These are phyloP conservation scores for Pythium biforme DNA, from an alignment of 352 stramenopile species.

Conservation along the genomic window DNA sequence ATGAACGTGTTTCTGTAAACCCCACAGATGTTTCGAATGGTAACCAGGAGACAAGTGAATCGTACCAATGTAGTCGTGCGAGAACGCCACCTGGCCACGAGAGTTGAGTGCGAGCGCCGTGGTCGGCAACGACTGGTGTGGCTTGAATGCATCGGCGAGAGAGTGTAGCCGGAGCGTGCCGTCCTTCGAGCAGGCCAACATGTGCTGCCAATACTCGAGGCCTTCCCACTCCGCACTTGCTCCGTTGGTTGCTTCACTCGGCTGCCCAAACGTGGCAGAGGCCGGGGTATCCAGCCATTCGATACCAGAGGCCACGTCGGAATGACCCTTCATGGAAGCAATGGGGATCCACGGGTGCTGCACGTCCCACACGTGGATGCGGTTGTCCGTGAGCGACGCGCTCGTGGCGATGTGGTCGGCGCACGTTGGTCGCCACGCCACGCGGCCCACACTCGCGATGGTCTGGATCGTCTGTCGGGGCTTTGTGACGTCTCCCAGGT, in stretches of 20 bases:
- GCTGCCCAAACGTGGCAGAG: slow-evolving; percentile 27
- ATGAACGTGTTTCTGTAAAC: background rate
- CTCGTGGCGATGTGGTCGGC: slow-evolving; percentile 83
- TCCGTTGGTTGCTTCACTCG: slow-evolving; percentile 16
- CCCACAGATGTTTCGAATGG: background rate
- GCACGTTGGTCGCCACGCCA: slow-evolving; percentile 77
- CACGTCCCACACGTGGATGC: slow-evolving; percentile 86
- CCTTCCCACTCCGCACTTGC: slow-evolving; percentile 54
- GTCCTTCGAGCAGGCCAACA: slow-evolving; percentile 87
- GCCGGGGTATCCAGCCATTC: slow-evolving; percentile 83
- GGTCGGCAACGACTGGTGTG: slow-evolving; percentile 71
- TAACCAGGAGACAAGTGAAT: background rate
- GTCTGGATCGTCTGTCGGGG: slow-evolving; percentile 85
- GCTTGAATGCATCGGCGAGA: slow-evolving; percentile 80
- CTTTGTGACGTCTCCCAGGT: slow-evolving; percentile 65
- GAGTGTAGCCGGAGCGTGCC: slow-evolving; percentile 85
- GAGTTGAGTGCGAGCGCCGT: slow-evolving; percentile 78
- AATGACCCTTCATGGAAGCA: slow-evolving; percentile 84
- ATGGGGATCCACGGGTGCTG: slow-evolving; percentile 83
- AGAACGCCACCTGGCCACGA: slow-evolving; percentile 77
- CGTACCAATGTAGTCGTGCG: slow-evolving; percentile 80
- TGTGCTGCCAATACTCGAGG: slow-evolving; percentile 84
- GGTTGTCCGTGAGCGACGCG: slow-evolving; percentile 84
- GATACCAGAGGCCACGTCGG: slow-evolving; percentile 80
- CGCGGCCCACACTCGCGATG: slow-evolving; percentile 79